Percentiles rank a stretch among this genome's conserved stretches.
phyloP scores from a whole-genome alignment of 306 rosid genomes.

The Inga laurina region DNA sequence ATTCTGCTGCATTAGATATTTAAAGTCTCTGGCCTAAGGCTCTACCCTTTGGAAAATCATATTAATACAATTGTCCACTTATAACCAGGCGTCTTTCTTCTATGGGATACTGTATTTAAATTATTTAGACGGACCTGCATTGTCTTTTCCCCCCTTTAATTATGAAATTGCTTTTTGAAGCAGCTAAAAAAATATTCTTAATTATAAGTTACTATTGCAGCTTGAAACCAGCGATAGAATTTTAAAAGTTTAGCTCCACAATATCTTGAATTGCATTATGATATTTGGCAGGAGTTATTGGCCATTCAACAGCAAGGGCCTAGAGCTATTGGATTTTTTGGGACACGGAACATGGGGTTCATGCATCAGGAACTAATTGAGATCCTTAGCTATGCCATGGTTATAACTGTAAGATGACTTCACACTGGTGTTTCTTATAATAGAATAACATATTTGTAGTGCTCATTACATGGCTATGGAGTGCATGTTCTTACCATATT shows the following conservation, averaged over 20 bases:
- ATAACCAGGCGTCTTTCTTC: slow-evolving; percentile 7
- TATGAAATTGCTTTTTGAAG: not conserved
- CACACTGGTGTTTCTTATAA: not conserved
- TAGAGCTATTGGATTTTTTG: slow-evolving; percentile 95
- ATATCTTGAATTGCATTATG: not conserved
- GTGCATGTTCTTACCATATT: slow-evolving; percentile 22
- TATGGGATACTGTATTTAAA: not conserved
- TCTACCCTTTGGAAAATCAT: not conserved
- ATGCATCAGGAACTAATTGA: slow-evolving; percentile 98
- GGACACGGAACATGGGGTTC: slow-evolving; percentile 99
- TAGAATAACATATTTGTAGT: slow-evolving; percentile 30
- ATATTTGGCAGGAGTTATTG: slow-evolving; percentile 73
- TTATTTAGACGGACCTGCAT: not conserved
- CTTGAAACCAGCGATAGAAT: not conserved
- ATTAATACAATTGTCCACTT: not conserved
- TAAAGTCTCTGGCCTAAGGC: not conserved
- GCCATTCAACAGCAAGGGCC: slow-evolving; percentile 99
- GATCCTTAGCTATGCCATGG: slow-evolving; percentile 99
- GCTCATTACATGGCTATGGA: slow-evolving; percentile 18
- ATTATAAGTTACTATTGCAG: slow-evolving; percentile 13
- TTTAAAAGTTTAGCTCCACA: slow-evolving; percentile 10
- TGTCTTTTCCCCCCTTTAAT: not conserved
- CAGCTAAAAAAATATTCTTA: slow-evolving; percentile 7
- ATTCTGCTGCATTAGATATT: not conserved
- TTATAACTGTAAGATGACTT: slow-evolving; percentile 83